A percentile compares a stretch with the other conserved stretches of the same genome.
Conservation (phyloP, 2,329 filamentous ascomycete species). For the Ceratocystis variospora region DNA sequence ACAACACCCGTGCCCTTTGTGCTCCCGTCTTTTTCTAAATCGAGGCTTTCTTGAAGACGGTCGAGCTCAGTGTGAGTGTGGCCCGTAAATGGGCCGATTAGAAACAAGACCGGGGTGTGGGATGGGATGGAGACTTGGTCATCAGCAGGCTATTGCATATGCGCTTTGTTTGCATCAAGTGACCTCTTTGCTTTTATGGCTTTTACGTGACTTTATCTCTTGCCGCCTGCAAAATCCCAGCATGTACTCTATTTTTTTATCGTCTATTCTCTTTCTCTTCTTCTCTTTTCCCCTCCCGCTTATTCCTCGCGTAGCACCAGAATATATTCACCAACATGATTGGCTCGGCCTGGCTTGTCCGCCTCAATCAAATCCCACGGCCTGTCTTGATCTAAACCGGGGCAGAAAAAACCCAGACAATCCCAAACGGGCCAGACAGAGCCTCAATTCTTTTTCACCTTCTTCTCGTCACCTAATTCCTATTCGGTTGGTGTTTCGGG, state of each 20-base stretch:
- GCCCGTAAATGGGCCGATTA: conserved; percentile 20
- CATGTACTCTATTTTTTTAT: background rate
- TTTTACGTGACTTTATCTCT: background rate
- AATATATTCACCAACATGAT: background rate
- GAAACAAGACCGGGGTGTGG: conserved; percentile 9
- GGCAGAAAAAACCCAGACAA: background rate
- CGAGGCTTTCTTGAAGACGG: no score
- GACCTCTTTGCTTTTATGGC: background rate
- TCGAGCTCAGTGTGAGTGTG: background rate
- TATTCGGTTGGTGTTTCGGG: background rate
- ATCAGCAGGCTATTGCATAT: background rate
- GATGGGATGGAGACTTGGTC: conserved; percentile 1
- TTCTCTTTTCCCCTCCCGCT: background rate
- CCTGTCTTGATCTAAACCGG: background rate
- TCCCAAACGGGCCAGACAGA: background rate
- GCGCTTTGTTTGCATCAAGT: background rate
- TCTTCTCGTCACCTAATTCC: background rate
- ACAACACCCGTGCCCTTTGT: no score
- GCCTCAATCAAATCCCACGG: background rate
- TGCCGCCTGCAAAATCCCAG: background rate
- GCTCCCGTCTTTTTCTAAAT: background rate
- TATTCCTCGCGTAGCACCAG: background rate
- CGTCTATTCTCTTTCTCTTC: background rate
- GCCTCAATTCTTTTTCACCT: background rate
- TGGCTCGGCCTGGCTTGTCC: background rate